Conservation (phyloP, 2,329 filamentous ascomycete species). For the Microsporum ferrugineum region DNA sequence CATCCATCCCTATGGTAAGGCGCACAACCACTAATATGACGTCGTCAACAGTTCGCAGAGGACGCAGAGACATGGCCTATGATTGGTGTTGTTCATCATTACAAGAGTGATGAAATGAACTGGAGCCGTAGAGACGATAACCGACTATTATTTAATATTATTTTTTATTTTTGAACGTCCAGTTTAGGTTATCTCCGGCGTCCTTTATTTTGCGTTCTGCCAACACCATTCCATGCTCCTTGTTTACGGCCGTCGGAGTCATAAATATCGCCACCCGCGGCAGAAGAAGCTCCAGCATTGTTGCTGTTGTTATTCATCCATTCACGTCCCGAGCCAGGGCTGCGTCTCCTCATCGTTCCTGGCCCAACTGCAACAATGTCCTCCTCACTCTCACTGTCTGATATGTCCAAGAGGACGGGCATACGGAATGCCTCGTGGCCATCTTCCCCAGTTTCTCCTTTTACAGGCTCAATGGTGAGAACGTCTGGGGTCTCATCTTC, state of each 20-base stretch:
- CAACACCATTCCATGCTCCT: constrained; percentile 9
- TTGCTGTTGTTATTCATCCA: constrained; percentile 43
- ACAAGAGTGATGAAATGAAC: neutral
- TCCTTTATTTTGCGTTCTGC: constrained; percentile 18
- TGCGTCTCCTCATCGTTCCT: constrained; percentile 79
- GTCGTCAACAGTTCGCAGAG: neutral
- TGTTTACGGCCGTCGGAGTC: constrained; percentile 3
- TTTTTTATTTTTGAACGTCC: neutral
- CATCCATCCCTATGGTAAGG: neutral
- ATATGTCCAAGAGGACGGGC: constrained; percentile 85
- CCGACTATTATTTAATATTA: neutral
- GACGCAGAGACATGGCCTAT: neutral
- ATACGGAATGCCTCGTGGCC: constrained; percentile 62
- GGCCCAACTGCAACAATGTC: constrained; percentile 58
- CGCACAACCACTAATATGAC: neutral
- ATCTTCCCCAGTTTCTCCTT: constrained; percentile 46
- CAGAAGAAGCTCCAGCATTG: constrained; percentile 19
- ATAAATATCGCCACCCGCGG: constrained; percentile 10
- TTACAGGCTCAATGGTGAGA: constrained; percentile 59
- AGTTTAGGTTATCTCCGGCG: constrained; percentile 21
- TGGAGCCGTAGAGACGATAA: no score
- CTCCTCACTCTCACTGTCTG: constrained; percentile 90
- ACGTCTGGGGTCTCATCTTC: constrained; percentile 94
- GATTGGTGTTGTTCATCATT: neutral
- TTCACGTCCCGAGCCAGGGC: constrained; percentile 58